Evolutionary conservation across 768 basidiomycete genomes (phyloP).

Genomic region (Epithele typhae): DNA sequence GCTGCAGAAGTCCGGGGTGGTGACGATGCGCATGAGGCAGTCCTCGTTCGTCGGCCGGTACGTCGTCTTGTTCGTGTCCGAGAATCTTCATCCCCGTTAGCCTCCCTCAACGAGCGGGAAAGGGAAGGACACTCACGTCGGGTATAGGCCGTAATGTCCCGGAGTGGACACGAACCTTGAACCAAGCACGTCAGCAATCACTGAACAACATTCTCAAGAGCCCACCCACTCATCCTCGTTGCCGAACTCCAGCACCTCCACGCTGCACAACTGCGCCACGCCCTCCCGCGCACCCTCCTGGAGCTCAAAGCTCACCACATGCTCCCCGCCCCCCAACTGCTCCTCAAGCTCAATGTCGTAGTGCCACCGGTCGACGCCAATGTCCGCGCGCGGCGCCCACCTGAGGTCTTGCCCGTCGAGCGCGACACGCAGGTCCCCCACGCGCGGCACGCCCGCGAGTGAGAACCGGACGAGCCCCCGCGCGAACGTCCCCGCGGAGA

Average conservation of each 20-base stretch:
- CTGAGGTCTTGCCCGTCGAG: conserved; percentile 57
- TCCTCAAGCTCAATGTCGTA: conserved; percentile 52
- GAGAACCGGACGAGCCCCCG: conserved; percentile 66
- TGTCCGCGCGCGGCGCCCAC: conserved; percentile 54
- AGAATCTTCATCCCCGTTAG: conserved; percentile 42
- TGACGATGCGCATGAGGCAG: conserved; percentile 77
- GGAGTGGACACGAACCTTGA: conserved; percentile 54
- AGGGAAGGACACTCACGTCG: conserved; percentile 52
- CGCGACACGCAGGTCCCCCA: conserved; percentile 48
- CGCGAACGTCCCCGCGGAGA: conserved; percentile 58
- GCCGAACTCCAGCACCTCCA: conserved; percentile 72
- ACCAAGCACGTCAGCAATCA: too few species aligned
- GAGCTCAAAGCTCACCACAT: conserved; percentile 57
- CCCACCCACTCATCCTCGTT: conserved; percentile 55
- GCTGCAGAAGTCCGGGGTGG: conserved; percentile 67
- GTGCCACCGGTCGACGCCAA: conserved; percentile 73
- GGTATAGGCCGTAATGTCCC: conserved; percentile 64
- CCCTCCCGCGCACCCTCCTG: conserved; percentile 44
- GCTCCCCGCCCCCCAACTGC: conserved; percentile 44
- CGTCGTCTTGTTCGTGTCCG: conserved; percentile 55
- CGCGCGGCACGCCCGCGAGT: conserved; percentile 60
- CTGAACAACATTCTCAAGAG: too few species aligned
- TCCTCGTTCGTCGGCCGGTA: conserved; percentile 83
- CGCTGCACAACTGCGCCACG: conserved; percentile 72
- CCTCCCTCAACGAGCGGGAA: not conserved